Base-by-base conservation (phyloP, 257 asterid genomes). In the Solanum verrucosum region DNA sequence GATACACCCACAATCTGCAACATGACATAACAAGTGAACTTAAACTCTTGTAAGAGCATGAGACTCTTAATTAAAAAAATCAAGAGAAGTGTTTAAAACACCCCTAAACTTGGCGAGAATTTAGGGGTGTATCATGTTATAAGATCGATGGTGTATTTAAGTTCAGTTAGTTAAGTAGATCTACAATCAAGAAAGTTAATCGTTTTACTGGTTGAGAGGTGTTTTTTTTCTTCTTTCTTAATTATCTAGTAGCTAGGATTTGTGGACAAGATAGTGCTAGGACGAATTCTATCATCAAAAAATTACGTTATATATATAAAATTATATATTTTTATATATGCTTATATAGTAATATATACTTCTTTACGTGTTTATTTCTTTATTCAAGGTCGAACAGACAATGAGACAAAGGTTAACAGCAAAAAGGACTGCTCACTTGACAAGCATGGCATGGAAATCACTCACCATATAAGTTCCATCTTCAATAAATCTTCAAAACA, bases 371-470 rank as follows among this genome's bases (percentile, higher is more conserved):
- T 59, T 10, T 14, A 9, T 5, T 73, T 73, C 0, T 34, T 34
- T 18, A 82, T 86, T 92, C 88, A 91, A 94, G 98, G 97, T 94
- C 96, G 96, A 94, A 93, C 96, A 94, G 98, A 94, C 96, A 95
- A 95, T 91, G 98, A 94, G 90, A 85, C 92, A 90, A 89, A 93
- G 94, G 93, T 63, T 65, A 91, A 90, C 88, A 59, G 87, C 85
- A 87, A 68, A 77, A 78, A 71, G 37, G 95, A 93, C 94, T 89
- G 91, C 98, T 93, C 92, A 59, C 90, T 92, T 92, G 92, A 91
- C 97, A 93, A 94, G 90, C 87, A 88, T 77, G 88, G 97, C 96
- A 95, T 44, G 56, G 93, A 94, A 93, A 92, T 85, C 94, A 92
- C 93, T 91, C 91, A 92, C 84, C 67, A 44, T 3, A 40, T 78